Conservation (phyloP, 2,329 filamentous ascomycete genomes). For the Fusarium citri region DNA sequence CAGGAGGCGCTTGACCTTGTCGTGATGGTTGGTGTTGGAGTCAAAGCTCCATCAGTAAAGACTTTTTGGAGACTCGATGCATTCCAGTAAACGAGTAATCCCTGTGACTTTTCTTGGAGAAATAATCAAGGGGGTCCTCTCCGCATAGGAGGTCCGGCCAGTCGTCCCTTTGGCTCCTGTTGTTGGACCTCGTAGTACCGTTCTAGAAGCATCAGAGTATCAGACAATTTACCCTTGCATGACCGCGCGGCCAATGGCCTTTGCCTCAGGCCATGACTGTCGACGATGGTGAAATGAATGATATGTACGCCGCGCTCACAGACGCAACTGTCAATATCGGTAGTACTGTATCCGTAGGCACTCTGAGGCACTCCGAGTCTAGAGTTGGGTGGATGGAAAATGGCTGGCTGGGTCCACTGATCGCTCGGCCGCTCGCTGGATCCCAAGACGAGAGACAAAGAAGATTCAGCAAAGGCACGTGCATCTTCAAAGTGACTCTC, state of each 20-base stretch:
- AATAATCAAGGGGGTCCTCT: slow-evolving; percentile 8
- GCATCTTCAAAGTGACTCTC: slow-evolving; percentile 11
- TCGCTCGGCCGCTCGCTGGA: slow-evolving; percentile 36
- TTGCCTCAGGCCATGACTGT: slow-evolving; percentile 19
- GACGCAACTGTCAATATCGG: slow-evolving; percentile 24
- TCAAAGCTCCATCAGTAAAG: slow-evolving; percentile 19
- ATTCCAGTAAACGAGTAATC: slow-evolving; percentile 36
- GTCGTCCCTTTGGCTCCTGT: slow-evolving; percentile 20
- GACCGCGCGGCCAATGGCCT: slow-evolving; percentile 37
- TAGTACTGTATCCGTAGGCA: slow-evolving; percentile 13
- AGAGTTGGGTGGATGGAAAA: slow-evolving; percentile 9
- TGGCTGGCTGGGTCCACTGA: slow-evolving; percentile 36
- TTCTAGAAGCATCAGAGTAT: slow-evolving; percentile 40
- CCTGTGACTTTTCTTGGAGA: slow-evolving; percentile 30
- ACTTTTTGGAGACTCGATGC: slow-evolving; percentile 26
- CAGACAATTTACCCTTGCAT: slow-evolving; percentile 41
- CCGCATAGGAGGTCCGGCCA: slow-evolving; percentile 2
- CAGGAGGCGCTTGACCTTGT: slow-evolving; percentile 37
- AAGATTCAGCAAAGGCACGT: slow-evolving; percentile 37
- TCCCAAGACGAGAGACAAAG: slow-evolving; percentile 12
- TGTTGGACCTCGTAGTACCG: slow-evolving; percentile 33
- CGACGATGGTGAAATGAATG: slow-evolving; percentile 24
- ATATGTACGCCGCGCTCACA: slow-evolving; percentile 27
- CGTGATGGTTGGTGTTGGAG: slow-evolving; percentile 13
- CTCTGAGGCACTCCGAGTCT: slow-evolving; percentile 24